Base-by-base conservation (phyloP, 441 rosid genomes). In the California macrophylla region DNA sequence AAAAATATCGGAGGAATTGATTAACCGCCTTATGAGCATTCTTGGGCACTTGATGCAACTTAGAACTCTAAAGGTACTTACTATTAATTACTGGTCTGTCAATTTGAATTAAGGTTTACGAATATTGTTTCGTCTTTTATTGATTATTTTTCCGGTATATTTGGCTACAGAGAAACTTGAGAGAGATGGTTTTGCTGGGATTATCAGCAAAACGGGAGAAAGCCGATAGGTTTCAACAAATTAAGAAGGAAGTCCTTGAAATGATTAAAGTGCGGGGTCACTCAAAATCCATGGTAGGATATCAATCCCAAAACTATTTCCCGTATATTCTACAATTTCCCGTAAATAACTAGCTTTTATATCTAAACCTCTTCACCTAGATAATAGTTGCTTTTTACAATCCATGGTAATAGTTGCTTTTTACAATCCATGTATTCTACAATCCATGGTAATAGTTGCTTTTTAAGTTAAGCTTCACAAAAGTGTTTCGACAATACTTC, bases 41-140 rank as follows among this genome's bases (percentile, higher is more conserved):
- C 84, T 78, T 7, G 84, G 84, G 52, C 75, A 80, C 71, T 71
- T 72, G 2, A 62, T 80, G 74, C 81, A 80, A 67, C 72, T 80
- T 40, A 73, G 84, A 75, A 78, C 84, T 40, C 73, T 80, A n/a
- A 80, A 80, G 84, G 84, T 80, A 73, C n/a, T n/a, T n/a, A n/a
- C n/a, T n/a, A n/a, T n/a, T n/a, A n/a, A n/a, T n/a, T n/a, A 30
- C 6, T 30, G 3, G 6, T 30, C 34, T 6, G 54, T 47, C 54
- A 47, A 47, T 47, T 47, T 47, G 16, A 47, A 20, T 21, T 56
- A 21, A 0, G 63, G 3, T 56, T 20, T 56, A 56, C 15, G 23
- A 21, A 3, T 56, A 24, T 56, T 56, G 25, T 20, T 56, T 56
- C 6, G 15, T 58, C 28, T 58, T 47, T 47, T 16, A 47, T 15